These are phyloP conservation scores for Ascochyta pisi DNA, from an alignment of 2,329 filamentous ascomycete genomes.

Conservation along the genomic window DNA sequence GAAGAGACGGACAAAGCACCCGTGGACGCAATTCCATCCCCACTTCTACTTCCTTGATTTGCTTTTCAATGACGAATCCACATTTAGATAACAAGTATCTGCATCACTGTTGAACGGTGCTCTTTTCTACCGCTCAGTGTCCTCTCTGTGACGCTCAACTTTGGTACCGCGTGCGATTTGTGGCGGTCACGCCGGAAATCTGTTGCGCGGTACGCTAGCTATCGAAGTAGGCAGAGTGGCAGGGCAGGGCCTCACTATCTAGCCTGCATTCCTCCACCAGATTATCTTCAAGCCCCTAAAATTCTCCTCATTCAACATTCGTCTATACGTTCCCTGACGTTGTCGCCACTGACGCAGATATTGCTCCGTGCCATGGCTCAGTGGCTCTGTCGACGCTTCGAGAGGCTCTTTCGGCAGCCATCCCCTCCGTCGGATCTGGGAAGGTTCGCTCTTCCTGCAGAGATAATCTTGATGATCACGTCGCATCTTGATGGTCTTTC, in stretches of 20 bases:
- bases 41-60: no score
- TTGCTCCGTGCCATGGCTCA: constrained; percentile 3
- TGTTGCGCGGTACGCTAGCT: constrained; percentile 11
- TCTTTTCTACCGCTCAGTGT: no score
- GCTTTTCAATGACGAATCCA: no score
- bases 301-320: constrained; percentile 10
- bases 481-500: constrained; percentile 21
- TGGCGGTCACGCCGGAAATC: constrained; percentile 10
- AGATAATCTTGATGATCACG: constrained; percentile 28
- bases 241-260: constrained; percentile 8
- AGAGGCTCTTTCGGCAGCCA: constrained; percentile 10
- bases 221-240: constrained; percentile 10
- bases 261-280: constrained; percentile 10
- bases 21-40: no score
- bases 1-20: no score
- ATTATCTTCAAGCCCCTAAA: constrained; percentile 11
- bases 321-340: constrained; percentile 10
- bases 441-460: constrained; percentile 21
- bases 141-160: no score
- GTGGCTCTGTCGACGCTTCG: constrained; percentile 10
- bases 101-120: no score
- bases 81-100: no score
- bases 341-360: constrained; percentile 8
- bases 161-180: not conserved
- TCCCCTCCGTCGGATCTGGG: constrained; percentile 12